These are phyloP conservation scores for Penium margaritaceum DNA, from an alignment of 139 green algal species.

Conservation along the genomic window DNA sequence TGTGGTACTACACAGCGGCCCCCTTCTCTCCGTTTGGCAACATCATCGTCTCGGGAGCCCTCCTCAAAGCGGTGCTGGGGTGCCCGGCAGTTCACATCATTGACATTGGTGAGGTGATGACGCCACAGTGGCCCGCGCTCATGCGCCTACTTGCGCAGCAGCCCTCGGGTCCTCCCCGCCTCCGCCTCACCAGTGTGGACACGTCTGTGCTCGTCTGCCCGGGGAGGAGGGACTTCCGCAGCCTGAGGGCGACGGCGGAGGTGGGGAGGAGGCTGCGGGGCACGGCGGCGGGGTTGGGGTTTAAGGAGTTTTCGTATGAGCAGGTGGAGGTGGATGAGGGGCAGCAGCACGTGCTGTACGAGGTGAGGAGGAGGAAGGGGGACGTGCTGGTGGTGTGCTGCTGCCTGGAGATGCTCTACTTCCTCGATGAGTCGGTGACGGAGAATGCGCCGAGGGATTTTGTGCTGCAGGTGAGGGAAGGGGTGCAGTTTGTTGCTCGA, in stretches of 20 bases:
- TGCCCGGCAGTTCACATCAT: neutral
- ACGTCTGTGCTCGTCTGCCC: neutral
- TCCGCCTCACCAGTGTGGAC: neutral
- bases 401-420: too few relatives aligned
- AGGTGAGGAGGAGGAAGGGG: too few relatives aligned
- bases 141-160: neutral
- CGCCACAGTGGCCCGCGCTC: neutral
- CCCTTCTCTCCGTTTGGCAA: neutral
- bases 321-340: neutral
- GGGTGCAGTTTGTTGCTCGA: too few relatives aligned
- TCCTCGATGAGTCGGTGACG: too few relatives aligned
- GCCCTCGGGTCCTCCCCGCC: neutral
- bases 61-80: neutral
- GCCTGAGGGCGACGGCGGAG: neutral
- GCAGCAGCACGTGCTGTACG: neutral
- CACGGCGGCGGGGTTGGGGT: neutral
- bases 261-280: constrained; percentile 1
- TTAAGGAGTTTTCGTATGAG: neutral
- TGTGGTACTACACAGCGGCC: neutral
- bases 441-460: too few relatives aligned
- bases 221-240: neutral
- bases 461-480: too few relatives aligned
- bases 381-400: too few relatives aligned
- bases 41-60: neutral
- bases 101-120: neutral